A percentile compares a stretch with the other conserved stretches of the same genome.
Evolutionary conservation across 352 stramenopile species (phyloP).

Genomic region (Globisporangium acanthophoron): DNA sequence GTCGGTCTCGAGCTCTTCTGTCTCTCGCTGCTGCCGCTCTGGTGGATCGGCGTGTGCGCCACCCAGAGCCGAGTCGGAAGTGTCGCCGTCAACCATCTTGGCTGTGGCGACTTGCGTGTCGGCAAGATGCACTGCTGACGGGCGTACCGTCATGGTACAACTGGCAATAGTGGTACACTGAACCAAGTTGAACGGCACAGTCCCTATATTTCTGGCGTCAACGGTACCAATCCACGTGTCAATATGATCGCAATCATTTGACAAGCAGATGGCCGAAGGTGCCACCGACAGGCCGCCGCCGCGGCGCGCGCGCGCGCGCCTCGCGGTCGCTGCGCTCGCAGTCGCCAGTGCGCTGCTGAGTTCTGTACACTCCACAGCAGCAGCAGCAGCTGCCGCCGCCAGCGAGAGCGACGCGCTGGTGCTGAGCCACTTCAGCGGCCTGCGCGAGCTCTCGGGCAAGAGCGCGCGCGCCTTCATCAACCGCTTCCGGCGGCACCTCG

Average conservation of each 20-base stretch:
- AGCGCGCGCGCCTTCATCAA: conserved; percentile 69
- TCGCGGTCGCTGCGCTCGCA: background rate
- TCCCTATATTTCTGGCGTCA: no score
- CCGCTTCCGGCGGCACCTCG: conserved; percentile 53
- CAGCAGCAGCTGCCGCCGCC: no score
- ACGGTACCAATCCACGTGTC: no score
- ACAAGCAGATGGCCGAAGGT: no score
- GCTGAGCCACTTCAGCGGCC: conserved; percentile 39
- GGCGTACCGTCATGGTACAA: no score
- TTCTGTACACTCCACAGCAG: no score
- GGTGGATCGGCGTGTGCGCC: background rate
- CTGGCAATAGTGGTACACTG: no score
- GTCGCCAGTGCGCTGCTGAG: background rate
- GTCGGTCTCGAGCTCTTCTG: background rate
- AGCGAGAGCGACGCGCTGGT: conserved; percentile 4
- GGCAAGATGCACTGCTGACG: no score
- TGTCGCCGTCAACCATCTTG: background rate
- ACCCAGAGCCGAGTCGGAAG: background rate
- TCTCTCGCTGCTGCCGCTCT: background rate
- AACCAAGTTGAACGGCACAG: no score
- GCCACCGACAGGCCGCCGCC: background rate
- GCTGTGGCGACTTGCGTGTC: background rate
- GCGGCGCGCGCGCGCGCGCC: no score
- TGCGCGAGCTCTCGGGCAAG: conserved; percentile 53
- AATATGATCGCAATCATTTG: no score